These are phyloP conservation scores for Rhizopus microsporus DNA, from an alignment of 371 early-diverging fungal species.

Conservation along the genomic window DNA sequence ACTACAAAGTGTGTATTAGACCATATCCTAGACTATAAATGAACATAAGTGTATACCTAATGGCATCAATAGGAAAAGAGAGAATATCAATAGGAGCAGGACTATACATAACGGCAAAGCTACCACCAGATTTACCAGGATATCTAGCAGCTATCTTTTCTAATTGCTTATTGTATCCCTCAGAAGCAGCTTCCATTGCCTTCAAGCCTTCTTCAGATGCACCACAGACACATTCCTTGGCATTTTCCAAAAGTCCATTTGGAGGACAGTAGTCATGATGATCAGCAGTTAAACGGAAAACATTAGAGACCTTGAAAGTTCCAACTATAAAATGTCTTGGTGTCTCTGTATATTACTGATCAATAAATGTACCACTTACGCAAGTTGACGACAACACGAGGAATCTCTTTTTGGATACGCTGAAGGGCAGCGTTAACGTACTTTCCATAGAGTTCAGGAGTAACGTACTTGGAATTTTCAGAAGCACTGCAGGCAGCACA, in stretches of 20 bases:
- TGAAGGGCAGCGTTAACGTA: constrained; percentile 22
- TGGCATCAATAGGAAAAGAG: constrained; percentile 19
- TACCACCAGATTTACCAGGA: constrained; percentile 5
- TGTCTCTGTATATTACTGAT: no score
- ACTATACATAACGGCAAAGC: constrained; percentile 21
- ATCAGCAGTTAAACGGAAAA: constrained; percentile 7
- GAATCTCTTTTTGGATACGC: constrained; percentile 14
- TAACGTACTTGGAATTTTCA: not conserved
- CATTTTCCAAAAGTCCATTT: not conserved
- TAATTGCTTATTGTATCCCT: constrained; percentile 13
- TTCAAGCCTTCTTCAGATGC: not conserved
- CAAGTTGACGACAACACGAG: constrained; percentile 12
- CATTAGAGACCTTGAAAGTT: constrained; percentile 12
- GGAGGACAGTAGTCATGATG: constrained; percentile 10
- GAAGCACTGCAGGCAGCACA: constrained; percentile 13
- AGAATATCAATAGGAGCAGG: constrained; percentile 19
- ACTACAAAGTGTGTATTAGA: constrained; percentile 3
- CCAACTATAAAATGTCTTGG: constrained; percentile 13
- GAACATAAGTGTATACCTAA: constrained; percentile 13
- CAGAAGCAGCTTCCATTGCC: not conserved
- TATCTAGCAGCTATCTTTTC: constrained; percentile 17
- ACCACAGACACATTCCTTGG: constrained; percentile 12
- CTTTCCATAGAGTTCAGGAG: constrained; percentile 16
- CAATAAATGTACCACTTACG: constrained; percentile 4
- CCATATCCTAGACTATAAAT: not conserved